Base-by-base conservation (phyloP, 2,329 filamentous ascomycete species). In the Thyridium curvatum region DNA sequence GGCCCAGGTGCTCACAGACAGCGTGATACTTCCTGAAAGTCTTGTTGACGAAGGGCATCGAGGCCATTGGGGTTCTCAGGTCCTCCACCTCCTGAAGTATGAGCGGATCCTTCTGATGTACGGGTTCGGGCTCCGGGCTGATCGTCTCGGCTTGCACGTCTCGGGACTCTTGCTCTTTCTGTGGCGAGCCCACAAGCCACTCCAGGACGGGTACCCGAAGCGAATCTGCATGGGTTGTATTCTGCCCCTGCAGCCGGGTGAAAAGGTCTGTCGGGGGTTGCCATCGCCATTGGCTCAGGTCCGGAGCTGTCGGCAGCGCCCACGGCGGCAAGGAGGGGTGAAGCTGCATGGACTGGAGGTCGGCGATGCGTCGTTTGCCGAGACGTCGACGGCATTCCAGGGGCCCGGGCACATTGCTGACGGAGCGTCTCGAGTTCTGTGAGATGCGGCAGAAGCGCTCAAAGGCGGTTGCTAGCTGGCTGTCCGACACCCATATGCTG, bases 401-500 rank as follows among this genome's bases (percentile, higher is more conserved):
- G 1, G 74, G 74, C 0, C 74, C 75, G 0, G 71, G 69, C 7
- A 68, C 61, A 18, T 67, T 71, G 49, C 60, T 58, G 34, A 51
- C 53, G 13, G 51, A 48, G 29, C 62, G 58, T 14, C 50, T 51
- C 18, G 40, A 34, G 12, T 42, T 33, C 30, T 43, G 42, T 8
- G 61, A 65, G 12, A 67, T 44, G 21, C 43, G 48, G 35, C 64
- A 64, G 50, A 65, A 72, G 14, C 65, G 61, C 34, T 68, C 64
- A 47, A 79, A 74, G 3, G 71, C 69, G 38, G 61, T 57, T 17
- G 61, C 56, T 12, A 84, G 65, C 17, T 73, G 48, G 34, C 74
- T 65, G 48, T 84, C 79, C 21, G 72, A 69, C 45, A 83, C 68
- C 76, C 79, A 83, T 47, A 80, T 52, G 32, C 64, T 59, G 37